Evolutionary conservation across 352 stramenopile genomes (phyloP), one percentile per base, ranked within the genome.

Genomic region (Phytopythium litorale): DNA sequence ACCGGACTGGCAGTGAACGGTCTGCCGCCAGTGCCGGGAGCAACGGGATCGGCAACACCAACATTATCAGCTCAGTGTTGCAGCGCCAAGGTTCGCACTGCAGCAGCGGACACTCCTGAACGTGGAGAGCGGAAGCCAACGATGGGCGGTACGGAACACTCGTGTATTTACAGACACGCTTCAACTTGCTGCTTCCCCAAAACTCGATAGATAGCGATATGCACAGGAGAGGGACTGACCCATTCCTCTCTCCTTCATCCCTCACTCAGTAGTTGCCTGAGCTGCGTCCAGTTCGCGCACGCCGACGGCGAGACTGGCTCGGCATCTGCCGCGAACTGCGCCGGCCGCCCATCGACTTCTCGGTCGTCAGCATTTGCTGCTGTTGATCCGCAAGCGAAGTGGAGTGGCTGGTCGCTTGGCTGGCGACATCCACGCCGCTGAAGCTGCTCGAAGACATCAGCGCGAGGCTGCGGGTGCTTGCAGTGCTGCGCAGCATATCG

Each of bases 401-500:
- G 9, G 60, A 55, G 13, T 65, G 68, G 5, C 37, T 33, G 12
- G 54, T 40, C 32, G 54, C 16, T 21, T 49, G 54, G 23, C 35
- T 50, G 37, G 56, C 58, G 15, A 48, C 57, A 28, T 72, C 66
- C 56, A 58, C 65, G 15, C 55, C 50, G 61, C 60, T 69, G 52
- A 70, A 78, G 58, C 76, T 84, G 64, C 76, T 82, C 12, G 72
- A 68, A 7, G 77, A 84, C 32, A 58, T 13, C 12, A 84, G 60
- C n/a, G 63, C 68, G 51, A 79, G 72, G 57, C 75, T 81, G 28
- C 73, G 49, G 21, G 61, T 78, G 65, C 77, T 85, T 55, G 76
- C 83, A 40, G 77, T 78, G 65, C 81, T 79, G 48, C 76, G 73
- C 49, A 91, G 55, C 54, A 88, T 85, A 25, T 75, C 79, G 46